Conservation (phyloP, 2,329 filamentous ascomycete species). For the Botrytis paeoniae region DNA sequence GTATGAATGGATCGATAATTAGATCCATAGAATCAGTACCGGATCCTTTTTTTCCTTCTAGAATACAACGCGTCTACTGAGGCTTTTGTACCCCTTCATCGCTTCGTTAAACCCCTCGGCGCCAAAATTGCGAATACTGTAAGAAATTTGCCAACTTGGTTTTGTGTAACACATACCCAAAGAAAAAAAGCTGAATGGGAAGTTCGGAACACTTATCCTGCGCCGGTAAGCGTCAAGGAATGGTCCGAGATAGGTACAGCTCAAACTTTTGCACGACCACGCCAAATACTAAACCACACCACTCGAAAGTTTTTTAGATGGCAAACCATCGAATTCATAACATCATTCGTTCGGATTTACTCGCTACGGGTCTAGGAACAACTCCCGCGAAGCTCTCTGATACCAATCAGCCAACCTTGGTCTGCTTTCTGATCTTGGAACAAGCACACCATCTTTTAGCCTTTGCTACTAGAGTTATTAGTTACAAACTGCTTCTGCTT, state of each 20-base stretch:
- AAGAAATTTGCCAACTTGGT: not conserved
- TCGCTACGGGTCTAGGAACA: constrained; percentile 7
- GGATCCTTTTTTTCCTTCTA: constrained; percentile 2
- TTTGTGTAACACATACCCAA: not conserved
- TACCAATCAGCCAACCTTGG: not conserved
- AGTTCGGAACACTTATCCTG: constrained; percentile 8
- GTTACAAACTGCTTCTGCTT: constrained; percentile 1
- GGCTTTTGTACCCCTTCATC: constrained; percentile 1
- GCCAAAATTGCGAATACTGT: not conserved
- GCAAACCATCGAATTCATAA: not conserved
- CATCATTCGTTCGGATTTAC: constrained; percentile 2
- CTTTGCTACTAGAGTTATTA: not conserved
- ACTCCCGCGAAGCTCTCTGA: constrained; percentile 13
- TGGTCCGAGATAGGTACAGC: not conserved
- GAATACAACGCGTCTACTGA: not conserved
- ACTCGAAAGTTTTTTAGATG: constrained; percentile 6
- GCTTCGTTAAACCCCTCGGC: constrained; percentile 1
- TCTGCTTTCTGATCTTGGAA: constrained; percentile 8
- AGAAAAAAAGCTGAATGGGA: not conserved
- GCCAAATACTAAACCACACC: not conserved
- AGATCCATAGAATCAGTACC: not conserved
- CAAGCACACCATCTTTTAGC: not conserved
- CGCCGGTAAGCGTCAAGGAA: not conserved
- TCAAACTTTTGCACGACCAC: constrained; percentile 1
- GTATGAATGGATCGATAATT: not conserved